phyloP scores from a whole-genome alignment of 306 rosid species.

The Inga leiocalycina region DNA sequence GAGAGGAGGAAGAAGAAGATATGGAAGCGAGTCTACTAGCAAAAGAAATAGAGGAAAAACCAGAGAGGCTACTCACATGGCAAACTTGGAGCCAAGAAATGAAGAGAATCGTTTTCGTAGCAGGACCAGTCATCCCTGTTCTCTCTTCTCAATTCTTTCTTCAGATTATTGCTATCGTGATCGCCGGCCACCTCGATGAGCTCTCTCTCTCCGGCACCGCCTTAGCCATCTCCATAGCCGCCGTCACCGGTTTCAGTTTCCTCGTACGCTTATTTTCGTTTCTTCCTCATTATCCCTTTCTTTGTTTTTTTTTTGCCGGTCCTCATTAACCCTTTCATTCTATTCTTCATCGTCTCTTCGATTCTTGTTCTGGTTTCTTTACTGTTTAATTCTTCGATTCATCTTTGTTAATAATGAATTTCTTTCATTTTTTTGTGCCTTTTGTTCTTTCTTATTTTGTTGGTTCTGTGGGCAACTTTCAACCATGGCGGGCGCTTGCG shows the following conservation, averaged over 20 bases:
- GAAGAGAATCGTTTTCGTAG: conserved; percentile 44
- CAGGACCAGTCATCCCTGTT: conserved; percentile 61
- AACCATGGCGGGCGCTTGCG: not conserved
- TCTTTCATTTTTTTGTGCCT: not conserved
- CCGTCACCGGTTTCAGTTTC: conserved; percentile 58
- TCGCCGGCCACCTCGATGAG: conserved; percentile 58
- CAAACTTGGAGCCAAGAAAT: conserved; percentile 34
- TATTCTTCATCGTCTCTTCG: no score
- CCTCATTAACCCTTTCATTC: no score
- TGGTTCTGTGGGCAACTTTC: not conserved
- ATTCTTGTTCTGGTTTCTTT: not conserved
- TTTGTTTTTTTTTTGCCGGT: no score
- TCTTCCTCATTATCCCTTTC: no score
- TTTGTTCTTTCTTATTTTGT: not conserved
- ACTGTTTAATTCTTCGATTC: not conserved
- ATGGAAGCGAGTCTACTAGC: conserved; percentile 42
- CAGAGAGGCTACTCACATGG: conserved; percentile 31
- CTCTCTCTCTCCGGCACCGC: conserved; percentile 60
- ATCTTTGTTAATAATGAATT: not conserved
- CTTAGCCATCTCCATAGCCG: conserved; percentile 52
- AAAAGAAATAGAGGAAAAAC: not conserved
- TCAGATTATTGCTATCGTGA: conserved; percentile 53
- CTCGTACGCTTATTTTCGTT: conserved; percentile 34
- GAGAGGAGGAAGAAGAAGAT: not conserved
- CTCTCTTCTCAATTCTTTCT: conserved; percentile 48